Percentiles rank a stretch among this genome's conserved stretches.
These are phyloP conservation scores for Emmonsiellopsis sp. DNA, from an alignment of 2,329 filamentous ascomycete genomes.

Conservation along the genomic window DNA sequence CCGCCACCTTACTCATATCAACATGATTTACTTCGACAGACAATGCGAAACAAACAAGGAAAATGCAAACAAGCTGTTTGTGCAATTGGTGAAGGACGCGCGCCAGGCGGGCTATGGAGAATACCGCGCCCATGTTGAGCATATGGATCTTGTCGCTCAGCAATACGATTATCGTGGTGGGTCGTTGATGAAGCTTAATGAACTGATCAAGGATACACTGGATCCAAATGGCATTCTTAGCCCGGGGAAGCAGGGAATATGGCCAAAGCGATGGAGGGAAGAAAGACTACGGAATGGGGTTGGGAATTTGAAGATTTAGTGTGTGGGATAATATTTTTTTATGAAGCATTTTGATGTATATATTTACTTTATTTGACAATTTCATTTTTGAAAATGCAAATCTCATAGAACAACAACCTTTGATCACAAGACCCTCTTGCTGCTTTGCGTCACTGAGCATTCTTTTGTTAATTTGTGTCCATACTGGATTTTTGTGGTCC, in stretches of 20 bases:
- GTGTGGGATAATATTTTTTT: not conserved
- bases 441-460: too few species aligned
- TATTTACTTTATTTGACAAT: too few species aligned
- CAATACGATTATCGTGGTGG: constrained; percentile 36
- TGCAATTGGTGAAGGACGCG: constrained; percentile 1
- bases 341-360: too few species aligned
- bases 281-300: not conserved
- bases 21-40: constrained; percentile 5
- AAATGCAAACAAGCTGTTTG: constrained; percentile 4
- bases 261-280: constrained; percentile 14
- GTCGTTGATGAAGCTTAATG: constrained; percentile 34
- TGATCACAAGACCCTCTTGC: too few species aligned
- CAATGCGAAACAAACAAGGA: not conserved
- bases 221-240: constrained; percentile 41
- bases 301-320: not conserved
- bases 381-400: too few species aligned
- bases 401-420: too few species aligned
- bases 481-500: too few species aligned
- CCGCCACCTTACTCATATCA: constrained; percentile 3
- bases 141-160: constrained; percentile 25
- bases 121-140: constrained; percentile 14
- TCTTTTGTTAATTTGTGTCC: too few species aligned
- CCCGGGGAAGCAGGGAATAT: constrained; percentile 40
- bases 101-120: constrained; percentile 12
- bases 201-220: constrained; percentile 37